phyloP scores from a whole-genome alignment of 2,329 filamentous ascomycete genomes.

The Trichophyton benhamiae region DNA sequence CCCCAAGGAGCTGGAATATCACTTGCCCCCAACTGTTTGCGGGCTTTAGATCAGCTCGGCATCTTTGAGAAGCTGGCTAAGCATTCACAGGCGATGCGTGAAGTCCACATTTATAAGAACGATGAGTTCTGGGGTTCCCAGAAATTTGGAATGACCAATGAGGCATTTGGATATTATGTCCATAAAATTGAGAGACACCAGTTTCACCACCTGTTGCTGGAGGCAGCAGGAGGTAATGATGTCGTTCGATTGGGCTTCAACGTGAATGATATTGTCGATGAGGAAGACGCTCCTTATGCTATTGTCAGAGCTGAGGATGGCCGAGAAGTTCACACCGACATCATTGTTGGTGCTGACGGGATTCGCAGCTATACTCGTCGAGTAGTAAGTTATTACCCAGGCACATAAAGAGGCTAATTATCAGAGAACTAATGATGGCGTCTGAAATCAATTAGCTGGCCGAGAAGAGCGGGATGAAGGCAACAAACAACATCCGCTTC shows the following conservation, averaged over 20 bases:
- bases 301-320: conserved; percentile 8
- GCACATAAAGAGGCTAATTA: neutral
- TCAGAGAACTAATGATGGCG: neutral
- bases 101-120: conserved; percentile 7
- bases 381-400: neutral
- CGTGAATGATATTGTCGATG: conserved; percentile 6
- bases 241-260: conserved; percentile 6
- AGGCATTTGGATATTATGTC: conserved; percentile 6
- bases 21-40: conserved; percentile 8
- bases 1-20: conserved; percentile 9
- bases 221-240: conserved; percentile 7
- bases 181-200: conserved; percentile 8
- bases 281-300: conserved; percentile 3
- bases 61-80: conserved; percentile 6
- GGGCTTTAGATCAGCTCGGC: conserved; percentile 7
- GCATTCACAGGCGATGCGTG: conserved; percentile 2
- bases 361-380: conserved; percentile 9
- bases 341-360: conserved; percentile 8
- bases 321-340: conserved; percentile 6
- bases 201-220: conserved; percentile 7
- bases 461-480: conserved; percentile 8
- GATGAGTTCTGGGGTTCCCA: conserved; percentile 7
- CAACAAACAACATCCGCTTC: conserved; percentile 8
- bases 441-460: conserved; percentile 4
- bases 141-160: conserved; percentile 7